These are phyloP conservation scores for Clavaria fumosa DNA, from an alignment of 768 basidiomycete genomes.

Conservation along the genomic window DNA sequence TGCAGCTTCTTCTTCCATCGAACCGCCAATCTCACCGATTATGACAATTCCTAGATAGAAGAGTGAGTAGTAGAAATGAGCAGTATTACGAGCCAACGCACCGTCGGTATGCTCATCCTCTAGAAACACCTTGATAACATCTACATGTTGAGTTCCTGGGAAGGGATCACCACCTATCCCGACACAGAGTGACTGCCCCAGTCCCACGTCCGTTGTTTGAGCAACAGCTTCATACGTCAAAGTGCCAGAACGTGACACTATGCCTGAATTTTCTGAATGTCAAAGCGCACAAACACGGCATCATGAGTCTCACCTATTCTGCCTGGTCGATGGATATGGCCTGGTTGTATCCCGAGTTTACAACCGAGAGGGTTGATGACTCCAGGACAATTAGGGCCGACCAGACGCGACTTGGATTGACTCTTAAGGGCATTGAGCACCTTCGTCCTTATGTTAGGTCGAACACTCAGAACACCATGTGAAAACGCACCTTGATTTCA, in stretches of 20 bases:
- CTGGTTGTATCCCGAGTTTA: slow-evolving; percentile 99
- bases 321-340: slow-evolving; percentile 93
- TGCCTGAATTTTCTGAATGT: too few species aligned
- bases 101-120: slow-evolving; percentile 90
- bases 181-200: slow-evolving; percentile 92
- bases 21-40: slow-evolving; percentile 97
- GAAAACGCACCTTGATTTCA: slow-evolving; percentile 63
- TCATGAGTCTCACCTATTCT: slow-evolving; percentile 57
- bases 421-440: slow-evolving; percentile 88
- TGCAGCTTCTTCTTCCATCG: slow-evolving; percentile 99
- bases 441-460: slow-evolving; percentile 21
- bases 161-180: slow-evolving; percentile 98
- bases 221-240: slow-evolving; percentile 98
- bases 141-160: slow-evolving; percentile 90
- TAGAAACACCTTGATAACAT: slow-evolving; percentile 92
- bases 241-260: slow-evolving; percentile 90
- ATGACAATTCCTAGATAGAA: slow-evolving; percentile 67
- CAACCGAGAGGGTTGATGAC: slow-evolving; percentile 95
- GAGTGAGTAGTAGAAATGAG: not conserved
- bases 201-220: slow-evolving; percentile 88
- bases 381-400: slow-evolving; percentile 98
- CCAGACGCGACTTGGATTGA: slow-evolving; percentile 88
- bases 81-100: too few species aligned
- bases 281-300: not conserved
- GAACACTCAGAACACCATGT: not conserved